Base-by-base conservation (phyloP, 306 rosid species). In the Dalbergia oliveri region DNA sequence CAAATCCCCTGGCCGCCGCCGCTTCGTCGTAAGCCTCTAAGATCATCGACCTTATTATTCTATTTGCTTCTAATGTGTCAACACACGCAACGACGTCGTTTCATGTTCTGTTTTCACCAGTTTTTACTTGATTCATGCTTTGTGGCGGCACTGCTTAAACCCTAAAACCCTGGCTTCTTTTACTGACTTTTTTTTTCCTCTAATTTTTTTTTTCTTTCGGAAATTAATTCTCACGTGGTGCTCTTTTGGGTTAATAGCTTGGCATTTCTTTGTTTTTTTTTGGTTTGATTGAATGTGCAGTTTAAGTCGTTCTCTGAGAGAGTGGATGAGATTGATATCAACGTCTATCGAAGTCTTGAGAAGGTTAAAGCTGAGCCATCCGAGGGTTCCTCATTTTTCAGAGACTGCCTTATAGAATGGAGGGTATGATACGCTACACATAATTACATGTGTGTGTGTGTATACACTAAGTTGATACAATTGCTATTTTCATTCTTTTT, bases 401-500 rank as follows among this genome's bases (percentile, higher is more conserved):
- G 91, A 61, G 99, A 94, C 66, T 91, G 97, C 83, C 94, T 94
- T 34, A 51, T 86, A 6, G 94, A 94, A 89, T 93, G 94, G 97
- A 91, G 95, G 93, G 99, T 94, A 88, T 73, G 91, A 9, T 26
- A 26, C 31, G 1, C 31, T 26, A 26, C 1, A 26, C 31, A 26
- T 26, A 26, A 26, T 26, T 26, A 1, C 31, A 26, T 26, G 31
- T 26, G 31, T 26, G 31, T 26, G 31, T 26, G 31, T 26, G 23
- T 56, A 15, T 61, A 53, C 0, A 34, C 16, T 8, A 11, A 41
- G 11, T 35, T 59, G 1, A 15, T 3, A 60, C 23, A 9, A 11
- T 54, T 78, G 12, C 18, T 26, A 9, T 81, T 26, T 72, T 41
- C 47, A 11, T 63, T 19, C 64, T 44, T 18, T 51, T 8, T 63